Evolutionary conservation across 495 filamentous ascomycete species (phyloP), one percentile per base, ranked within the genome.

Genomic region (Trichoderma erinaceum): DNA sequence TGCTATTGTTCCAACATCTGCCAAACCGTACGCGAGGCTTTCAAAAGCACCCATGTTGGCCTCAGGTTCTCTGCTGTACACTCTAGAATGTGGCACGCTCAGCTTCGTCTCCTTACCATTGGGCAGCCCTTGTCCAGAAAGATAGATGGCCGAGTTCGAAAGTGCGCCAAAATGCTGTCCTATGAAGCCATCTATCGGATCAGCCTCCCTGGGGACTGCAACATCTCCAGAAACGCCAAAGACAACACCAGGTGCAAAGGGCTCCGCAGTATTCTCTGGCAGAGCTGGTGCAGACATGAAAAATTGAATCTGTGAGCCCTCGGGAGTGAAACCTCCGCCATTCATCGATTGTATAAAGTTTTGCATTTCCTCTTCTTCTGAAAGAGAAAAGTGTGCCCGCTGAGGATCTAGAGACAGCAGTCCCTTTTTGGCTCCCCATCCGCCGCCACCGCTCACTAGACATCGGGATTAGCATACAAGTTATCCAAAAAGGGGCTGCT

Each of bases 381-480:
- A 48, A 4, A 74, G 64, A 2, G 71, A 66, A 41, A 73, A 71
- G 63, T 75, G 82, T 23, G 72, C 78, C 18, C 79, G 81, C 70
- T 92, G 85, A 23, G 92, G 91, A 73, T 96, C 92, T 0, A 97
- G 80, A 10, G 92, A 92, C 7, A 97, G 79, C 15, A 97, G 81
- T 5, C 93, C 93, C 67, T 88, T 86, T 75, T 96, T 97, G 69
- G 86, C 80, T 6, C 93, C 93, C 93, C 93, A 97, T 61, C 93
- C 93, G 65, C 93, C 93, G 69, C 93, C 93, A 25, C 93, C 93
- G 74, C 91, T 95, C 67, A 95, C 86, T 86, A 69, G n/a, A 70
- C 69, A 3, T 13, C 18, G 21, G 21, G 35, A 23, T 66, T 25
- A 66, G 65, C 65, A 66, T 52, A n/a, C n/a, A 4, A 46, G 32